Evolutionary conservation across 805 yeast species (phyloP).

Genomic region (Nakazawaea populi): DNA sequence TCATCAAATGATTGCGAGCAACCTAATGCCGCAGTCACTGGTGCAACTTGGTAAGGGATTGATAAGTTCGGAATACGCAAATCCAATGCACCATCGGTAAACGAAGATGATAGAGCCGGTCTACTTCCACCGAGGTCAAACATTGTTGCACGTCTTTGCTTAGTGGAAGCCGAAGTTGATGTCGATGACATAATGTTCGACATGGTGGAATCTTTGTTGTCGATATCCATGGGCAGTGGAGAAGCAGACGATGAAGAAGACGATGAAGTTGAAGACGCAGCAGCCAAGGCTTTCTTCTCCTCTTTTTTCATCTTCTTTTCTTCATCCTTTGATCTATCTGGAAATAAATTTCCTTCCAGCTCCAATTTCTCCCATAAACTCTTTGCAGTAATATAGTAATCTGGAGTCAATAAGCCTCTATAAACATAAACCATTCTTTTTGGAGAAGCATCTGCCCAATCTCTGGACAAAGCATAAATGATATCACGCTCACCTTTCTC

Average conservation of each 20-base stretch:
- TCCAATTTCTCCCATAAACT: slow-evolving; percentile 43
- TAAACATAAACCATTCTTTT: slow-evolving; percentile 85
- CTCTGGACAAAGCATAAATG: slow-evolving; percentile 72
- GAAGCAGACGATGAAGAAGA: slow-evolving; percentile 5
- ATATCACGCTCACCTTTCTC: slow-evolving; percentile 76
- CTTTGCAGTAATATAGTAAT: slow-evolving; percentile 67
- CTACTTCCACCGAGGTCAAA: slow-evolving; percentile 42
- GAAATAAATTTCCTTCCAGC: slow-evolving; percentile 30
- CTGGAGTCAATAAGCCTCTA: slow-evolving; percentile 72
- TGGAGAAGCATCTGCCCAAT: slow-evolving; percentile 89
- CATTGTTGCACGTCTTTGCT: slow-evolving; percentile 48
- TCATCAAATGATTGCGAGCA: background rate
- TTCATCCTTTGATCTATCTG: slow-evolving; percentile 11
- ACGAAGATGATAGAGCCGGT: slow-evolving; percentile 19
- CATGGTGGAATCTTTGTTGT: background rate
- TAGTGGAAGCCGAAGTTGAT: slow-evolving; percentile 9
- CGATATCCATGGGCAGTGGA: slow-evolving; percentile 9
- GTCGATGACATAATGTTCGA: background rate
- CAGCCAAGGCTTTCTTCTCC: slow-evolving; percentile 10
- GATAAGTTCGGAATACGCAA: slow-evolving; percentile 27
- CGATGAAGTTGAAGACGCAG: background rate
- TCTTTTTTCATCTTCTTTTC: slow-evolving; percentile 10
- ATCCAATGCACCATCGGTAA: slow-evolving; percentile 3
- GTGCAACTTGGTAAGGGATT: slow-evolving; percentile 72
- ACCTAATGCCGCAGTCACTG: slow-evolving; percentile 65